Conservation (phyloP, 2,329 filamentous ascomycete genomes). For the Albifimbria verrucaria region DNA sequence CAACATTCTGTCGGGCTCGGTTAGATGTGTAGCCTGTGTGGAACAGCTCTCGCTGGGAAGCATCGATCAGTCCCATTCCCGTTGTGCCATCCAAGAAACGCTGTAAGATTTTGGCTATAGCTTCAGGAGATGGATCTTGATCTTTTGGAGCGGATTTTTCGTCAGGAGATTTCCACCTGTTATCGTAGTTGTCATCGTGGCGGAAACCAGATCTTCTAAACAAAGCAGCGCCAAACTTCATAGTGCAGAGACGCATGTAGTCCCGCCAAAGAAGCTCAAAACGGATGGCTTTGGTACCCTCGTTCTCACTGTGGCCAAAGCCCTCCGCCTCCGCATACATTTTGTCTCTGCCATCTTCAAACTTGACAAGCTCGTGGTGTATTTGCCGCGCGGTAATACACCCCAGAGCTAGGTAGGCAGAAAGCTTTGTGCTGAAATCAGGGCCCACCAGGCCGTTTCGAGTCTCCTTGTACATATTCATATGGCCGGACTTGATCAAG, state of each 20-base stretch:
- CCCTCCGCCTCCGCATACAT: conserved; percentile 42
- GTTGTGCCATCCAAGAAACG: conserved; percentile 66
- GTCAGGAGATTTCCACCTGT: conserved; percentile 47
- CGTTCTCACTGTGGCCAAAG: conserved; percentile 68
- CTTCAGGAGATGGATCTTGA: conserved; percentile 37
- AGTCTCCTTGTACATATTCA: conserved; percentile 65
- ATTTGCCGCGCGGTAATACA: conserved; percentile 71
- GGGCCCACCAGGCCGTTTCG: conserved; percentile 68
- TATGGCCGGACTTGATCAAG: conserved; percentile 57
- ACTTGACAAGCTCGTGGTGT: conserved; percentile 62
- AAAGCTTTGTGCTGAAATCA: conserved; percentile 74
- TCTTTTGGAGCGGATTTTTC: conserved; percentile 23
- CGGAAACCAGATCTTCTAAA: conserved; percentile 66
- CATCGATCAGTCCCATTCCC: conserved; percentile 75
- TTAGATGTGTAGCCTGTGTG: conserved; percentile 78
- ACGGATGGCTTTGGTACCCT: conserved; percentile 65
- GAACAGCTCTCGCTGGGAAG: conserved; percentile 69
- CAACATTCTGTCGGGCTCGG: conserved; percentile 72
- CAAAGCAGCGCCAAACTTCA: conserved; percentile 64
- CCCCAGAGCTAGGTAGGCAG: conserved; percentile 69
- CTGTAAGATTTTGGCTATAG: conserved; percentile 46
- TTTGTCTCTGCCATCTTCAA: conserved; percentile 60
- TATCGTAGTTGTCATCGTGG: conserved; percentile 34
- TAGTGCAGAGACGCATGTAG: conserved; percentile 74
- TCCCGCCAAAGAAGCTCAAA: conserved; percentile 77